Base-by-base conservation (phyloP, 75 land plant species). In the Gnetum montanum region DNA sequence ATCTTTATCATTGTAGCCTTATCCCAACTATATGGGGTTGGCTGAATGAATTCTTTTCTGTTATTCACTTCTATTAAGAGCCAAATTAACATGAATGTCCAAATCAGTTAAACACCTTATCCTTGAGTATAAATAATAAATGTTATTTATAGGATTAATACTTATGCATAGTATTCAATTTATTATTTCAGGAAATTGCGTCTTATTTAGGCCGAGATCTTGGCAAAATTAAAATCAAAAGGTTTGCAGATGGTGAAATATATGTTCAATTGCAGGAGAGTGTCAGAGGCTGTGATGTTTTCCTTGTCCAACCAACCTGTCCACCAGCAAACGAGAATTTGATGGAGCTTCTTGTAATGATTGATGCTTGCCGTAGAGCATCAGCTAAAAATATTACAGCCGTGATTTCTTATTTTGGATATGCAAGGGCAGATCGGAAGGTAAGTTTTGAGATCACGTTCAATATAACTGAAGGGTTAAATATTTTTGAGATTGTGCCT, bases 341-440 rank as follows among this genome's bases (percentile, higher is more conserved):
- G 8, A 88, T 88, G 89, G 97, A 92, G 76, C 84, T 92, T 31
- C 72, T 88, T 54, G 64, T 92, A 27, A 92, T 92, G 97, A 82
- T 92, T 38, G 97, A 92, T 76, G 97, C 97, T 26, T 92, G 97
- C 60, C 78, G 90, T n/a, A 77, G 92, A 63, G 97, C 97, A 22
- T 88, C 94, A 25, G 97, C 97, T 5, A 92, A 92, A 68, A 92
- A 77, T 44, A 88, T 92, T 46, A 92, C 95, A 33, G 97, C 97
- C 31, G 97, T 92, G 8, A 84, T 92, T 58, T 94, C 97, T 4
- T 92, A 92, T 49, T 92, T 92, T 70, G 97, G 97, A 30, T 92
- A 92, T 70, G 97, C 97, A n/a, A 73, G 97, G 58, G 97, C 97
- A 41, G 97, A 92, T 58, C 70, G 95, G 46, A 92, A 92, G n/a